Evolutionary conservation across 192 early-diverging fungal genomes (phyloP), one percentile per base, ranked within the genome.

Genomic region (Coemansia sp.): DNA sequence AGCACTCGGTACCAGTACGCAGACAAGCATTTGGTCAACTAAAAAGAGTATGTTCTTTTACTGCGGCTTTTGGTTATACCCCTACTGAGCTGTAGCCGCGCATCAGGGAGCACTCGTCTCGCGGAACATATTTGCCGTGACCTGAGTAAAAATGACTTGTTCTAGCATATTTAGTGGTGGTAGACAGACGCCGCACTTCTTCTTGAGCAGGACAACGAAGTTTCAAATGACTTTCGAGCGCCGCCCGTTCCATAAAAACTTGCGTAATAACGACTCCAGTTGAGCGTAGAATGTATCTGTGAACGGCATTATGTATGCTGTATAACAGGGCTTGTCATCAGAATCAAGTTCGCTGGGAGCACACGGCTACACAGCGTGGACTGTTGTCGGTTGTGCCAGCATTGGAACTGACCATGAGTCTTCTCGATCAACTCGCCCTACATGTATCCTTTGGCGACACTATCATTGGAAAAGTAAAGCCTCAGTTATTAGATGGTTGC

Each of bases 311-410:
- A 59, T 33, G n/a, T 41, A 53, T 4, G 65, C 54, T 1, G 65
- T 53, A 21, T 39, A 57, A 54, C 65, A 67, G 17, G 59, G 19
- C 41, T 57, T 67, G 65, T 40, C 3, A 67, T 36, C 5, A 67
- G 54, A 0, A 31, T 6, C 27, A 11, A 34, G 40, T 67, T 67
- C 14, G 51, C 51, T 6, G 59, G 39, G 11, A 67, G n/a, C 35
- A 40, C 65, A 3, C 40, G 53, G 6, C 65, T 39, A 1, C 9
- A 1, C 16, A 44, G 65, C 6, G 65, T 45, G 1, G 59, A n/a
- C n/a, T n/a, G 19, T 17, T 16, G 42, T 16, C 42, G 42, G 42
- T 45, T 4, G 42, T 17, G 42, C 42, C 42, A 45, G 42, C 42
- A 4, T 0, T 21, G 39, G 7, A 44, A 31, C 29, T n/a, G 36